Conservation (phyloP, 768 basidiomycete species). For the Termitomyces sp. region DNA sequence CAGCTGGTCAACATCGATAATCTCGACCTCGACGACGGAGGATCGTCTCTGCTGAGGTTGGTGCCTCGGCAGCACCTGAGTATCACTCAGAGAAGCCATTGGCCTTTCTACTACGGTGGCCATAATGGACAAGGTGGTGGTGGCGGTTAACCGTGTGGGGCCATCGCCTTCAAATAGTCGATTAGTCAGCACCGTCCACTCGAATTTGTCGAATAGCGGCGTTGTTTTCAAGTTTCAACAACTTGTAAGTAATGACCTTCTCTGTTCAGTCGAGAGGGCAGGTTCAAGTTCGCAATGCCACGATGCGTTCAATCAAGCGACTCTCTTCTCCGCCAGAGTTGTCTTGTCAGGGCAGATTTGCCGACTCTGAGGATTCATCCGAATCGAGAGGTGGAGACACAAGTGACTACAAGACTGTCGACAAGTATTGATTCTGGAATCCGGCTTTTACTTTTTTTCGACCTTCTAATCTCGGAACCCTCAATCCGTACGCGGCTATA, state of each 20-base stretch:
- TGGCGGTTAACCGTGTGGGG: constrained; percentile 18
- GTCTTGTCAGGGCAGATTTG: no score
- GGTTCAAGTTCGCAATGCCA: no score
- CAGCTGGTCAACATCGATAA: constrained; percentile 43
- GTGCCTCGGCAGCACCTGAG: constrained; percentile 10
- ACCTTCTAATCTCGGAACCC: not conserved
- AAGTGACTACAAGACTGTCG: no score
- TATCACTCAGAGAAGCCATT: constrained; percentile 22
- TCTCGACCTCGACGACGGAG: constrained; percentile 38
- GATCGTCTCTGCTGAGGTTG: constrained; percentile 17
- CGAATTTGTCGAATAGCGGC: no score
- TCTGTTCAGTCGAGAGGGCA: no score
- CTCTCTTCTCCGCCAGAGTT: no score
- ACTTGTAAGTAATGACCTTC: no score
- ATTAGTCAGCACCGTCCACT: constrained; percentile 9
- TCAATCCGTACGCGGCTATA: not conserved
- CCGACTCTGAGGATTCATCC: no score
- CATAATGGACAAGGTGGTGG: constrained; percentile 24
- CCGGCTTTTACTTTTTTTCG: not conserved
- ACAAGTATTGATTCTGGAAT: not conserved
- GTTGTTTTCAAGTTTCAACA: no score
- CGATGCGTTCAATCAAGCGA: no score
- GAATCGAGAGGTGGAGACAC: no score
- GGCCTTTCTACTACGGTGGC: constrained; percentile 29
- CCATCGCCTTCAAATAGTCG: not conserved